Base-by-base conservation (phyloP, 2,329 filamentous ascomycete species). In the Mariannaea elegans region DNA sequence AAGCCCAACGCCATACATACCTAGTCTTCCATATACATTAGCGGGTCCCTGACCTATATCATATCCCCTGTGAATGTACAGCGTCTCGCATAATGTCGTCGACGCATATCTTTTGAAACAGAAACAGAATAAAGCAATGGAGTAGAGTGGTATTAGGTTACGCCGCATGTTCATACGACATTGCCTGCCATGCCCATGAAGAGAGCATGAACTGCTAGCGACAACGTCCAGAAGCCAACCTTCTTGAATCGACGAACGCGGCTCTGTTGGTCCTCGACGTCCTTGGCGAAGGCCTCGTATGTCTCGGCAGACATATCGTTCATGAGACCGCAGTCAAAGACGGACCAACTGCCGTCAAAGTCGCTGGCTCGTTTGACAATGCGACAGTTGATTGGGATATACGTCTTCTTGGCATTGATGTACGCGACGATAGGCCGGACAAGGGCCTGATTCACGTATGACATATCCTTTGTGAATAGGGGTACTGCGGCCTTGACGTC, bases 361-460 rank as follows among this genome's bases (percentile, higher is more conserved):
- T 99, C 95, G 59, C 85, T 85, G 16, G 89, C 85, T 7, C 89
- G 88, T 80, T 99, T 99, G 65, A 98, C 93, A 47, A 99, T 92
- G 61, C 94, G 90, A 78, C 95, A 98, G 69, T 90, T 91, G 70
- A 99, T 93, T 23, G 95, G 95, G 41, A 99, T 98, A 72, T 97
- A 98, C 0, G 94, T 97, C 72, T 90, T 90, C 75, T 93, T 92
- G 39, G 93, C 92, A 77, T 99, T 99, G 78, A 99, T 98, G 75
- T 98, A 99, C 7, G 95, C 95, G 38, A 99, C 94, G 62, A 99
- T 99, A 14, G 95, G 95, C 4, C 95, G 88, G 32, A 98, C 92
- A 4, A 98, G 87, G 2, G 95, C 93, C 75, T 97, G 96, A 77
- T 97, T 98, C 71, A 97, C 91, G 75, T 98, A 99, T 1, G 93